phyloP scores from a whole-genome alignment of 2,329 filamentous ascomycete genomes.

The Penicillium sp. region DNA sequence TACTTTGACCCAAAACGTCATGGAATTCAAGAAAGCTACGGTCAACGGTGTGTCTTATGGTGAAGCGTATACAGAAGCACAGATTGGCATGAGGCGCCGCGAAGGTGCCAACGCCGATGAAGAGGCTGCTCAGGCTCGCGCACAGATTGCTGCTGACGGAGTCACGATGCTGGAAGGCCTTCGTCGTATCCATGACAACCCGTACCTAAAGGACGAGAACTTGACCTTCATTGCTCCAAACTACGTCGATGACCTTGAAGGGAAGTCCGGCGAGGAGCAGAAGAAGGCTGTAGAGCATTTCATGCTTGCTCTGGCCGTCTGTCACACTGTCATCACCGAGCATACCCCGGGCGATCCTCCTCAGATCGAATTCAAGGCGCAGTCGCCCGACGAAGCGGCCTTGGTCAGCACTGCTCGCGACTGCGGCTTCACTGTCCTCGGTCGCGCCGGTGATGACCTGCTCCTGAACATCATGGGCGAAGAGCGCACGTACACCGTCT shows the following conservation, averaged over 20 bases:
- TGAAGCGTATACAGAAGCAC: constrained; percentile 95
- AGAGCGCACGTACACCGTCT: constrained; percentile 78
- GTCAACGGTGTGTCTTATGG: constrained; percentile 96
- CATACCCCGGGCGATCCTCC: constrained; percentile 85
- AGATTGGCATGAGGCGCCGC: constrained; percentile 92
- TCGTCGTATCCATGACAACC: constrained; percentile 79
- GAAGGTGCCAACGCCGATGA: constrained; percentile 82
- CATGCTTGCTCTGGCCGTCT: constrained; percentile 93
- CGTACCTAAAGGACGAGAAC: constrained; percentile 84
- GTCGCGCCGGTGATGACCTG: constrained; percentile 74
- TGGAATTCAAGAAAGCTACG: constrained; percentile 99
- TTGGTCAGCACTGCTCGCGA: constrained; percentile 92
- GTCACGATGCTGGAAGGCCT: constrained; percentile 68
- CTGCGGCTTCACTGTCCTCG: constrained; percentile 89
- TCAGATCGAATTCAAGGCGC: constrained; percentile 90
- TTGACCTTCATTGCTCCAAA: constrained; percentile 90
- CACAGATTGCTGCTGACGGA: constrained; percentile 77
- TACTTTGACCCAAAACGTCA: constrained; percentile 86
- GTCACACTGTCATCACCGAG: constrained; percentile 93
- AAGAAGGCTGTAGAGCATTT: constrained; percentile 78
- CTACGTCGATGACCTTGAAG: constrained; percentile 78
- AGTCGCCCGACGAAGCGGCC: constrained; percentile 94
- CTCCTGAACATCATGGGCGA: constrained; percentile 83
- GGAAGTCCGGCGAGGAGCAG: constrained; percentile 73
- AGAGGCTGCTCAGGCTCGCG: constrained; percentile 68